phyloP scores from a whole-genome alignment of 2,329 filamentous ascomycete genomes.

The Fusarium protoensiforme region DNA sequence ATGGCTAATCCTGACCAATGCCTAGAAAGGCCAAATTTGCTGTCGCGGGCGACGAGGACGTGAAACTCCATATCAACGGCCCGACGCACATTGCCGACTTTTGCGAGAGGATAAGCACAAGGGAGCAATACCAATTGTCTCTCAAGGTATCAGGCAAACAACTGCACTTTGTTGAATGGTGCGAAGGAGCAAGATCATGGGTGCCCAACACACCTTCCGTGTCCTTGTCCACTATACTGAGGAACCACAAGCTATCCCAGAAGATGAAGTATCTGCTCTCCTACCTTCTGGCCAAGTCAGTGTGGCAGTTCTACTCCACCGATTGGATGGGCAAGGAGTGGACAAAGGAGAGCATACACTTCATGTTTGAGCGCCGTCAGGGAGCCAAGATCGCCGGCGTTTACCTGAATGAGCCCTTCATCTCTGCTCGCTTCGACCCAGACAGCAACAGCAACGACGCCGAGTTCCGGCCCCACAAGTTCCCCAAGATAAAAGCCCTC shows the following conservation, averaged over 20 bases:
- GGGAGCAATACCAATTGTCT: neutral
- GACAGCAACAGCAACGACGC: neutral
- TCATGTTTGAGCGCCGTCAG: neutral
- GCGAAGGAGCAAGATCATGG: neutral
- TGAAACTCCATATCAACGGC: neutral
- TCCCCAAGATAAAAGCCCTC: neutral
- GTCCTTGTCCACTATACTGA: neutral
- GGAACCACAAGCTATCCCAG: neutral
- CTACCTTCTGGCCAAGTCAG: neutral
- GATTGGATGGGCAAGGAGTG: neutral
- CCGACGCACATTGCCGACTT: neutral
- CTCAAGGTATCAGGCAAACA: neutral
- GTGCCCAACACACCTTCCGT: neutral
- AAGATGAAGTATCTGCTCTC: neutral
- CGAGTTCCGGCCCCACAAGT: neutral
- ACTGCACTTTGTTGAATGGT: neutral
- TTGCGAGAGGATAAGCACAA: neutral
- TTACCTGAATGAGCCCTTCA: neutral
- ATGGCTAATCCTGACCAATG: neutral
- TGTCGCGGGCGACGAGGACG: neutral
- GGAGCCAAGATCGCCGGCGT: neutral
- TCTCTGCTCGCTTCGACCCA: neutral
- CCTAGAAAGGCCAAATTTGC: neutral
- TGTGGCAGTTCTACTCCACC: neutral
- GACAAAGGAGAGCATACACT: neutral